Evolutionary conservation across 139 green algal genomes (phyloP), one percentile per base, ranked within the genome.

Genomic region (Haematococcus sp.): DNA sequence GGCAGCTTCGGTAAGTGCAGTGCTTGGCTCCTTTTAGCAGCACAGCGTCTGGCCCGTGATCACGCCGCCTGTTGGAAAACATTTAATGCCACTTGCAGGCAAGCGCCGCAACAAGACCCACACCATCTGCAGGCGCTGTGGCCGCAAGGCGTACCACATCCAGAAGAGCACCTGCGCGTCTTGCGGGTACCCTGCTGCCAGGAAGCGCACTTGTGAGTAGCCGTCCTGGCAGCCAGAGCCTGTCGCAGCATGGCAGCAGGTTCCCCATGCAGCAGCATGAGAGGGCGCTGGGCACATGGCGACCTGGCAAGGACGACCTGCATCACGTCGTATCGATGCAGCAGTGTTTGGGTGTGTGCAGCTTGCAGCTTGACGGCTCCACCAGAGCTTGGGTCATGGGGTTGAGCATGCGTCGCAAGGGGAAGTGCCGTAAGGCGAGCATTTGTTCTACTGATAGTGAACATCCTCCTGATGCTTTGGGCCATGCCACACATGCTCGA

Each of bases 51-150:
- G 52, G 25, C 46, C 33, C 1, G 49, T n/a, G 1, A 30, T 25
- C 71, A 56, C 16, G 15, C 32, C 33, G 9, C 13, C 19, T 16
- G n/a, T 20, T 58, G 23, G 15, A 34, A n/a, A 4, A 58, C 40
- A 32, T 68, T 30, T 65, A 30, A 44, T 22, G n/a, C 15, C 34
- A 16, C 17, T n/a, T 68, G 58, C 75, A 95, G 91, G 94, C 86
- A 95, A 97, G 83, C 85, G 95, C 63, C 89, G 88, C 82, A 97
- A 95, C 91, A 98, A 99, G 92, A 92, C 91, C 63, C 95, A 99
- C 91, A 97, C 93, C 3, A 86, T 98, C 63, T 99, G 95, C 91
- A 84, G 91, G 68, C 89, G 95, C 4, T 99, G 94, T 81, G 93
- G 93, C 27, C 72, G 87, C 40, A 84, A 94, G 25, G 89, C 83